Percentiles rank a stretch among this genome's conserved stretches.
These are phyloP conservation scores for Excoecaria cochinchinensis DNA, from an alignment of 345 rosid species.

Conservation along the genomic window DNA sequence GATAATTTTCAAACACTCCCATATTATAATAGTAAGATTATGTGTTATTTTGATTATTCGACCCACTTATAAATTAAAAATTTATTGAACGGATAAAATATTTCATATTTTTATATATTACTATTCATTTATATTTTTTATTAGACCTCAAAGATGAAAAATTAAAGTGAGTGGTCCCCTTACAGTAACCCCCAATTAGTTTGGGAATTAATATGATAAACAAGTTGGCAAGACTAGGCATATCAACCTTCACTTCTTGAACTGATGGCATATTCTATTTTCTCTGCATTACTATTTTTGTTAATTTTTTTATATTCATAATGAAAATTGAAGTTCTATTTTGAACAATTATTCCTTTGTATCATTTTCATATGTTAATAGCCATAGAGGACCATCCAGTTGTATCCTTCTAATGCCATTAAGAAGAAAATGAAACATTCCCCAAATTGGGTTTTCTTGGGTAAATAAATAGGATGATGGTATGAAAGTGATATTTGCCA, in stretches of 20 bases:
- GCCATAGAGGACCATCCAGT: constrained; percentile 51
- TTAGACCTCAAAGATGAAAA: constrained; percentile 15
- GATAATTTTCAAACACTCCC: too few species aligned
- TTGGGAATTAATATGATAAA: constrained; percentile 22
- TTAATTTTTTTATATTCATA: neutral
- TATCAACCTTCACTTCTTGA: constrained; percentile 9
- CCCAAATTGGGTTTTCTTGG: constrained; percentile 13
- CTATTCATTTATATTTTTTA: constrained; percentile 2
- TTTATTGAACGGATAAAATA: too few species aligned
- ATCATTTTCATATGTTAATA: constrained; percentile 36
- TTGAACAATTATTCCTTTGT: constrained; percentile 20
- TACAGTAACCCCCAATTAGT: constrained; percentile 12
- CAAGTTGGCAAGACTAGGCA: constrained; percentile 26
- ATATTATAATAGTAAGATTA: too few species aligned
- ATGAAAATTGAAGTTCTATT: neutral
- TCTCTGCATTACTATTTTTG: neutral
- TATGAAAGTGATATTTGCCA: constrained; percentile 19
- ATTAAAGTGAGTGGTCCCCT: constrained; percentile 30
- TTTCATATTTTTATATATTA: neutral
- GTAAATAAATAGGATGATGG: constrained; percentile 4
- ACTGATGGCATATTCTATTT: neutral
- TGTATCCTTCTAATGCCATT: constrained; percentile 49
- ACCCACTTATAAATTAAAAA: too few species aligned
- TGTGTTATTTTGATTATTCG: too few species aligned
- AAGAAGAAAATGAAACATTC: constrained; percentile 60